A percentile compares a stretch with the other conserved stretches of the same genome.
These are phyloP conservation scores for Agaricus blazei DNA, from an alignment of 768 basidiomycete species.

Conservation along the genomic window DNA sequence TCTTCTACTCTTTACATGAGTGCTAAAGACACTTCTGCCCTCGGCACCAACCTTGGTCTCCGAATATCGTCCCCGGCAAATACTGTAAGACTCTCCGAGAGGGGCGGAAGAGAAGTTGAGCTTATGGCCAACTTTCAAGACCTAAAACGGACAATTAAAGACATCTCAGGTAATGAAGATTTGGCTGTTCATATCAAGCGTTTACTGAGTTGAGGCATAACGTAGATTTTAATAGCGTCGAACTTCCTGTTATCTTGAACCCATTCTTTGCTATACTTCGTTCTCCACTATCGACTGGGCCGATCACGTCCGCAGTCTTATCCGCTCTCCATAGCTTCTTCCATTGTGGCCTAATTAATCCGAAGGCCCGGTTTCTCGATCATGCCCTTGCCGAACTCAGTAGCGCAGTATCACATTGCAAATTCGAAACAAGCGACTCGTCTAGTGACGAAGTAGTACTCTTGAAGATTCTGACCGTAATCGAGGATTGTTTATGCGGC, in stretches of 20 bases:
- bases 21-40: constrained; percentile 57
- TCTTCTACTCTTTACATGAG: constrained; percentile 60
- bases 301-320: constrained; percentile 93
- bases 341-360: constrained; percentile 64
- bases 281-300: constrained; percentile 92
- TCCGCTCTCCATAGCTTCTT: constrained; percentile 88
- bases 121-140: constrained; percentile 89
- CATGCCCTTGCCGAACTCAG: constrained; percentile 77
- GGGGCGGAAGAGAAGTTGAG: constrained; percentile 67
- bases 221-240: constrained; percentile 56
- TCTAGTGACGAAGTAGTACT: constrained; percentile 97
- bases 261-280: constrained; percentile 94
- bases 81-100: constrained; percentile 36
- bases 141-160: constrained; percentile 69
- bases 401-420: constrained; percentile 89
- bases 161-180: constrained; percentile 47
- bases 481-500: constrained; percentile 76
- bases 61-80: constrained; percentile 51
- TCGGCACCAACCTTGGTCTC: constrained; percentile 73
- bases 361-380: constrained; percentile 51
- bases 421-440: constrained; percentile 95
- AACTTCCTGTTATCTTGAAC: constrained; percentile 60
- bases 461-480: constrained; percentile 85
- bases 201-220: background rate
- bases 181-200: background rate